Evolutionary conservation across 768 basidiomycete genomes (phyloP), one percentile per base, ranked within the genome.

Genomic region (Tephrocybe sp.): DNA sequence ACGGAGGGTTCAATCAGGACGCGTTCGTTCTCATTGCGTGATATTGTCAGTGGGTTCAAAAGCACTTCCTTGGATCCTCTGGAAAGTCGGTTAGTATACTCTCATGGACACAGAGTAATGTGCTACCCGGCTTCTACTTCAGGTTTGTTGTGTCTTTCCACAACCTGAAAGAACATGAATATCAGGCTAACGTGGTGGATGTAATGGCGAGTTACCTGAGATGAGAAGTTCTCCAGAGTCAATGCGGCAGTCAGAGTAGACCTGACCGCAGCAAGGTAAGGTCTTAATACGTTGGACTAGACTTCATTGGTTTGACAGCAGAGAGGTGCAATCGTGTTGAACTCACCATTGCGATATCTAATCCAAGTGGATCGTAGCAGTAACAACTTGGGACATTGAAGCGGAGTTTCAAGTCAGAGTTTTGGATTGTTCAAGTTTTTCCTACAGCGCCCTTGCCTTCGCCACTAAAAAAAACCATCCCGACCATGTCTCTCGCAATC

Each of bases 171-270:
- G 53, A 28, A 50, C 26, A 43, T 60, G 57, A 54, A 60, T n/a
- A n/a, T n/a, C n/a, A n/a, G n/a, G n/a, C 44, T 25, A 35, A 53
- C 40, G 49, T 31, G 45, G 44, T 39, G 51, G 51, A 21, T 37
- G 13, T 15, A n/a, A 9, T 25, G 35, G 57, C 25, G 46, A 47
- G 46, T 61, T 67, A 92, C 91, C 80, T 99, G 96, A 9, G 96
- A 98, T 41, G 93, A 83, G 76, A 99, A 99, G 80, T 95, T 92
- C 75, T 99, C 93, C 54, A 99, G 77, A 1, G 95, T 98, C 58
- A 99, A 76, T 2, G 97, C 95, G 25, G 97, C 96, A n/a, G 96
- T 98, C 42, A 99, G 77, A 19, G 97, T 97, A 5, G 92, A 92
- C 56, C 97, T 80, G 48, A 99, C 97, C 16, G 94, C 94, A 19